Conservation (phyloP, 805 yeast species). For the Yarrowia sp. region DNA sequence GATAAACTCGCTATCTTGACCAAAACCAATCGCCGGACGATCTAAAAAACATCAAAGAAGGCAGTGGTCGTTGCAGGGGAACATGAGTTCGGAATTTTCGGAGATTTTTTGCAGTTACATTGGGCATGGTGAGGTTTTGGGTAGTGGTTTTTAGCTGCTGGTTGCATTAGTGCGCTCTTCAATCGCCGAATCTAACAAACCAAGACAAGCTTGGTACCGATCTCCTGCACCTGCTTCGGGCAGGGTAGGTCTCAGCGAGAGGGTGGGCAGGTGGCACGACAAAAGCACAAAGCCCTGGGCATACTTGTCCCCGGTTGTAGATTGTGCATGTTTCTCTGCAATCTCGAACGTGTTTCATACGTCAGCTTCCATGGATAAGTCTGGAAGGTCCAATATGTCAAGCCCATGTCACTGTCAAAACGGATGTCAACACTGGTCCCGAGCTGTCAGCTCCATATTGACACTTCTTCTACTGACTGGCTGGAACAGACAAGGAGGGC, state of each 20-base stretch:
- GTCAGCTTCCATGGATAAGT: neutral
- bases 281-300: neutral
- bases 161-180: neutral
- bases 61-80: neutral
- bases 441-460: neutral
- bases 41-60: neutral
- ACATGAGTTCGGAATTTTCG: conserved; percentile 7
- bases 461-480: neutral
- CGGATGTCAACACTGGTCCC: neutral
- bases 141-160: neutral
- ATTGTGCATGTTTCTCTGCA: neutral
- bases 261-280: neutral
- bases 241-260: conserved; percentile 9
- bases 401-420: too few relatives aligned
- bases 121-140: neutral
- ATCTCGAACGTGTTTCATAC: neutral
- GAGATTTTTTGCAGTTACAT: conserved; percentile 21
- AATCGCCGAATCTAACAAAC: neutral
- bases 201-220: neutral
- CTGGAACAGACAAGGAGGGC: neutral
- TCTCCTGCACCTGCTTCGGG: neutral
- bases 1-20: too few relatives aligned
- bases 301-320: neutral
- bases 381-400: neutral
- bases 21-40: too few relatives aligned